Evolutionary conservation across 352 stramenopile species (phyloP), one percentile per base, ranked within the genome.

Genomic region (Phytophthora hybrid): DNA sequence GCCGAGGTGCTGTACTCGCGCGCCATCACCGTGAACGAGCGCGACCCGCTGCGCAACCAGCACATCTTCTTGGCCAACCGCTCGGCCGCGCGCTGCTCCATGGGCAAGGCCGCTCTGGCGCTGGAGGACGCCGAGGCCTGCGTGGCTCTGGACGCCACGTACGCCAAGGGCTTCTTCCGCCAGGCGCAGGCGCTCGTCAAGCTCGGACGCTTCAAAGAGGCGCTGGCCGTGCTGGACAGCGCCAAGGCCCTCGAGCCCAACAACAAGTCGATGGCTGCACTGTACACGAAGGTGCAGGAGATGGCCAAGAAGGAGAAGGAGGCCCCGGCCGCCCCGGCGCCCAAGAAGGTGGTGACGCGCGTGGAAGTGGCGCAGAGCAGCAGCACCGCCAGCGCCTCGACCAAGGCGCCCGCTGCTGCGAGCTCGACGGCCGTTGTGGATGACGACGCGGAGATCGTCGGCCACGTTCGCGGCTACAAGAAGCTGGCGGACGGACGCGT

Each of bases 1-100:
- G 97, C 97, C 18, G 94, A 99, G 59, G 84, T 93, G 63, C 85
- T 99, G n/a, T 99, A 99, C 84, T 87, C 87, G 63, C 98, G 98
- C 74, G 97, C 92, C 37, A 93, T 99, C 64, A 88, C 98, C 29
- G 66, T 96, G 63, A 93, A 93, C 67, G 61, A 66, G 39, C 73
- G 59, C 46, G 74, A 93, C 49, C 74, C 71, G 63, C 76, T 83
- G 57, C 74, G 78, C 52, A 92, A 89, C 72, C 80, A 93, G 77
- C 89, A 97, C 76, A 92, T 96, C 56, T 90, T 98, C 58, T 91
- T 86, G 59, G 88, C 91, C 46, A 98, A 98, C 67, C 88, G 93
- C 19, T 94, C 89, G 56, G 95, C 95, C 8, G 81, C 92, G 63
- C 92, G 92, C 68, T 87, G 78, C 54, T 83, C 81, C 7, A 97